Evolutionary conservation across 2,329 filamentous ascomycete genomes (phyloP).

Genomic region (Cercospora beticola): DNA sequence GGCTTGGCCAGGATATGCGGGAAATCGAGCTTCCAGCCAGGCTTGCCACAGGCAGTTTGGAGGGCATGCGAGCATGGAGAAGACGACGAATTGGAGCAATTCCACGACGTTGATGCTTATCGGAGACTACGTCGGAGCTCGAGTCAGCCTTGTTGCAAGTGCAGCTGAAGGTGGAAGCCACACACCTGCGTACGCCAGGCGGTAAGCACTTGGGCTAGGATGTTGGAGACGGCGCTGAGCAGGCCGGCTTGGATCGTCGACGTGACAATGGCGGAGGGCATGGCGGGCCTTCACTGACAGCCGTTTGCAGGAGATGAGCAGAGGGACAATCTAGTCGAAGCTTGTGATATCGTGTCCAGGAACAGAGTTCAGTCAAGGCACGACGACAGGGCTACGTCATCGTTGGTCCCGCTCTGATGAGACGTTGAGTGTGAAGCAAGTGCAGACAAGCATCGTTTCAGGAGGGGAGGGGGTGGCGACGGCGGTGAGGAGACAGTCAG

Average conservation of each 20-base stretch:
- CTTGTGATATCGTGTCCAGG: not conserved
- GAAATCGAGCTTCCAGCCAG: slow-evolving; percentile 72
- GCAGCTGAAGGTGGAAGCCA: not conserved
- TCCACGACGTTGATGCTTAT: slow-evolving; percentile 64
- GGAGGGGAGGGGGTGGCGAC: not conserved
- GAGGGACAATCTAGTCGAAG: not conserved
- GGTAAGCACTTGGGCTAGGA: slow-evolving; percentile 69
- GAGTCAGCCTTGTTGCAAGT: not conserved
- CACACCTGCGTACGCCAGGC: slow-evolving; percentile 61
- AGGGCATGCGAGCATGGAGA: slow-evolving; percentile 69
- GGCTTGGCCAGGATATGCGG: slow-evolving; percentile 55
- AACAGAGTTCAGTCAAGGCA: not conserved
- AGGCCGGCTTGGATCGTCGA: slow-evolving; percentile 65
- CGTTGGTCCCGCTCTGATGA: not conserved
- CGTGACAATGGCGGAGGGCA: slow-evolving; percentile 55
- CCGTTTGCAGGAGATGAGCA: not conserved
- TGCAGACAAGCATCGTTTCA: not conserved
- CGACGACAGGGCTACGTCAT: not conserved
- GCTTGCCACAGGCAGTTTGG: slow-evolving; percentile 87
- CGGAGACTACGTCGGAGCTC: slow-evolving; percentile 18
- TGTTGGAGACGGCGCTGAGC: slow-evolving; percentile 66
- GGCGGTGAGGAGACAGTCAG: not conserved
- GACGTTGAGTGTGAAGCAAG: not conserved
- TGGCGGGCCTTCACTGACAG: slow-evolving; percentile 25
- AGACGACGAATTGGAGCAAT: slow-evolving; percentile 75